A percentile compares a stretch with the other conserved stretches of the same genome.
Evolutionary conservation across 2,329 filamentous ascomycete species (phyloP).

Genomic region (Dactylella cylindrospora): DNA sequence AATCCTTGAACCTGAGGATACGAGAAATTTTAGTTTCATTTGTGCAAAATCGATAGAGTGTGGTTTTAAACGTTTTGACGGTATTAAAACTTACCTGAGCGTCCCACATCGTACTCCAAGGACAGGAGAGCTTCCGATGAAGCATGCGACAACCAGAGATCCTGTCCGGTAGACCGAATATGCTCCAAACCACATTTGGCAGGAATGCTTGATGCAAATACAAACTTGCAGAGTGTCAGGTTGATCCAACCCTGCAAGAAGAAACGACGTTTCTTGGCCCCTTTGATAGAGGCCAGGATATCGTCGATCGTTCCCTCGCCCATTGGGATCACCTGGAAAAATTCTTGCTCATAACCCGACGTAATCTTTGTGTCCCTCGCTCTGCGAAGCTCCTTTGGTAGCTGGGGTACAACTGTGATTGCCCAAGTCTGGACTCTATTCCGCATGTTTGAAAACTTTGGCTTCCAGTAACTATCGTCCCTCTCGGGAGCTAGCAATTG

Average conservation of each 20-base stretch:
- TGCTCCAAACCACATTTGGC: slow-evolving; percentile 1
- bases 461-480: not conserved
- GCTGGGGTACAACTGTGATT: not conserved
- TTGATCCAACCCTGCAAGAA: slow-evolving; percentile 10
- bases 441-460: not conserved
- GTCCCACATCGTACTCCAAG: slow-evolving; percentile 1
- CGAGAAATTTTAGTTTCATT: too few relatives aligned
- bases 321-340: not conserved
- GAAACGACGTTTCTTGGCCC: not conserved
- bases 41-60: too few relatives aligned
- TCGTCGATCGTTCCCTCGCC: not conserved
- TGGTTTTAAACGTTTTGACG: too few relatives aligned
- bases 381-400: not conserved
- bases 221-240: slow-evolving; percentile 1
- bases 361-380: not conserved
- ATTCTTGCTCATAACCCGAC: not conserved
- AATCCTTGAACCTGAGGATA: too few relatives aligned
- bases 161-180: not conserved
- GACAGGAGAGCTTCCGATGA: not conserved
- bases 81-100: not conserved
- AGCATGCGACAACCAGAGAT: not conserved
- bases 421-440: slow-evolving; percentile 2
- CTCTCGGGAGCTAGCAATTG: not conserved
- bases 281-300: slow-evolving; percentile 1
- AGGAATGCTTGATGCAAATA: slow-evolving; percentile 9